Conservation (phyloP, 805 yeast species). For the Nakazawaea ishiwadae region DNA sequence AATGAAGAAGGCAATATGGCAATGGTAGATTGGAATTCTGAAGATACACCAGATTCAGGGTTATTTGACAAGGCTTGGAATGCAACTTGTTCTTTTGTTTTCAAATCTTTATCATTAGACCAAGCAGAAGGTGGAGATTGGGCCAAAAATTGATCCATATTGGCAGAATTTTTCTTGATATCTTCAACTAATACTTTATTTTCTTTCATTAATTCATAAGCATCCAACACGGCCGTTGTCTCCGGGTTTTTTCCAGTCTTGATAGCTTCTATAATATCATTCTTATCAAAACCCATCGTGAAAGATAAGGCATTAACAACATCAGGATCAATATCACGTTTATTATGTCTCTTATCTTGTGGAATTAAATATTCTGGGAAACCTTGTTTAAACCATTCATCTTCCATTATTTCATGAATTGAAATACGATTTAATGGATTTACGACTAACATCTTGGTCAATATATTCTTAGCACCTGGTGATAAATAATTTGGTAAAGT, state of each 20-base stretch:
- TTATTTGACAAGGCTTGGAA: slow-evolving; percentile 43
- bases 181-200: slow-evolving; percentile 68
- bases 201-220: slow-evolving; percentile 77
- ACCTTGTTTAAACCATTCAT: slow-evolving; percentile 85
- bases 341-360: slow-evolving; percentile 36
- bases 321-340: slow-evolving; percentile 60
- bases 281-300: slow-evolving; percentile 87
- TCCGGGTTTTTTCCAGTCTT: slow-evolving; percentile 34
- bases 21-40: slow-evolving; percentile 71
- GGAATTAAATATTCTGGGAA: slow-evolving; percentile 78
- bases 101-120: slow-evolving; percentile 10
- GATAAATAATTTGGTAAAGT: slow-evolving; percentile 84
- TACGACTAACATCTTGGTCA: slow-evolving; percentile 89
- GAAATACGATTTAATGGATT: slow-evolving; percentile 93
- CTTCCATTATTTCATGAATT: slow-evolving; percentile 86
- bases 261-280: slow-evolving; percentile 70
- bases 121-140: slow-evolving; percentile 49
- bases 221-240: slow-evolving; percentile 79
- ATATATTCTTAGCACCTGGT: slow-evolving; percentile 75
- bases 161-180: slow-evolving; percentile 48
- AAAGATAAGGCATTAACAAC: slow-evolving; percentile 68
- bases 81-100: slow-evolving; percentile 9
- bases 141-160: slow-evolving; percentile 53
- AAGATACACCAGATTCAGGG: slow-evolving; percentile 33
- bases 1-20: slow-evolving; percentile 91